A percentile compares a stretch with the other conserved stretches of the same genome.
phyloP scores from a whole-genome alignment of 805 yeast species.

The Wickerhamiella kazuoi region DNA sequence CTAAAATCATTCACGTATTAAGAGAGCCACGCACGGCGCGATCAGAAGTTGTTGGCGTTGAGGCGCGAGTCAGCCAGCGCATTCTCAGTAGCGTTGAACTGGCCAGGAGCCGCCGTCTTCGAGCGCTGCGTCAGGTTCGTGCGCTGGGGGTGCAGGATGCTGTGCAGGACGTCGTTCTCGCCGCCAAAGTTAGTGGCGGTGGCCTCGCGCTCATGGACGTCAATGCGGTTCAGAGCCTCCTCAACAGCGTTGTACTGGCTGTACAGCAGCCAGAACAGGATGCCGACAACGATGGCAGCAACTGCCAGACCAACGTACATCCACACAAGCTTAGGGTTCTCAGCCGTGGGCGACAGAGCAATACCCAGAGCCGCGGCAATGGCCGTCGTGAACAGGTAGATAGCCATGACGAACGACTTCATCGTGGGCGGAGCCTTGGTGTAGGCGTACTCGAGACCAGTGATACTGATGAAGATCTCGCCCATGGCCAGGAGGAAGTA shows the following conservation, averaged over 20 bases:
- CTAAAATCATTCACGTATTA: too few species aligned
- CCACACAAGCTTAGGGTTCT: conserved; percentile 56
- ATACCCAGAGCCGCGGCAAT: conserved; percentile 61
- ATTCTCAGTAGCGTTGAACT: neutral
- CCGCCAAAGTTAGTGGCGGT: neutral
- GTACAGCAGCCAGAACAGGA: conserved; percentile 44
- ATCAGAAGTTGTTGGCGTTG: neutral
- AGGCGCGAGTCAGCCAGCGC: neutral
- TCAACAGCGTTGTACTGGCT: conserved; percentile 36
- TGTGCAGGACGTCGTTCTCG: neutral
- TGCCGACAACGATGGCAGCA: conserved; percentile 42
- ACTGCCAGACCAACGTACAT: conserved; percentile 45
- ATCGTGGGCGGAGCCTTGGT: conserved; percentile 59
- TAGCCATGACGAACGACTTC: conserved; percentile 44
- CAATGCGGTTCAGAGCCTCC: conserved; percentile 40
- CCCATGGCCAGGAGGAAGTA: conserved; percentile 56
- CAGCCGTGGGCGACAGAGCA: conserved; percentile 48
- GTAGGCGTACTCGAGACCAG: conserved; percentile 73
- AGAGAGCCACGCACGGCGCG: too few species aligned
- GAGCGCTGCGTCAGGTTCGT: neutral
- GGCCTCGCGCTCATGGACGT: conserved; percentile 10
- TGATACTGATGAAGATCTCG: conserved; percentile 63
- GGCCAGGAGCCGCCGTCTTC: neutral
- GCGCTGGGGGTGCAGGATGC: neutral
- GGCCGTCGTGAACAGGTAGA: conserved; percentile 57